Conservation (phyloP, 768 basidiomycete species). For the Mycena galopus region DNA sequence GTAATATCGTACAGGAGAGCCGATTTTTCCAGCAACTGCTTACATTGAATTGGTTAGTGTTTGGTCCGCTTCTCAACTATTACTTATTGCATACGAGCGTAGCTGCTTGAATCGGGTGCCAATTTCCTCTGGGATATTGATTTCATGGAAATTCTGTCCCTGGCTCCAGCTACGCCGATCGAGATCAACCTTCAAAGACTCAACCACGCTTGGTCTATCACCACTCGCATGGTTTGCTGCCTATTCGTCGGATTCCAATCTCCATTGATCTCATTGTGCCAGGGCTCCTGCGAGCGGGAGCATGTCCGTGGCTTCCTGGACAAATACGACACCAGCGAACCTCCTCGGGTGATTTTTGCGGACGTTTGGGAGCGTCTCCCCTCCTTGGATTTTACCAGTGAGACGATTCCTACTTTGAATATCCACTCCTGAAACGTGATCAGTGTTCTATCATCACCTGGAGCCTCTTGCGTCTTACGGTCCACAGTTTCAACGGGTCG, state of each 20-base stretch:
- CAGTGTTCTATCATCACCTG: conserved; percentile 11
- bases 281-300: conserved; percentile 6
- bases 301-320: conserved; percentile 29
- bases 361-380: not conserved
- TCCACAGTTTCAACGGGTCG: not conserved
- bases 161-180: not conserved
- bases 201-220: not conserved
- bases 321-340: not conserved
- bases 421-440: not conserved
- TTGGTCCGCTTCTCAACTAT: no score
- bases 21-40: not conserved
- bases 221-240: not conserved
- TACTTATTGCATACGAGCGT: no score
- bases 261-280: not conserved
- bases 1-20: not conserved
- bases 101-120: conserved; percentile 12
- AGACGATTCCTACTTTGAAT: not conserved
- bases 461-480: conserved; percentile 11
- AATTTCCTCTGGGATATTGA: conserved; percentile 18
- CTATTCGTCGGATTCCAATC: not conserved
- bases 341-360: not conserved
- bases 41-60: conserved; percentile 25
- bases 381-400: not conserved
- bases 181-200: not conserved
- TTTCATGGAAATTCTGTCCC: not conserved